Percentiles rank a stretch among this genome's conserved stretches.
phyloP scores from a whole-genome alignment of 2,329 filamentous ascomycete species.

The Xylaria sp. region DNA sequence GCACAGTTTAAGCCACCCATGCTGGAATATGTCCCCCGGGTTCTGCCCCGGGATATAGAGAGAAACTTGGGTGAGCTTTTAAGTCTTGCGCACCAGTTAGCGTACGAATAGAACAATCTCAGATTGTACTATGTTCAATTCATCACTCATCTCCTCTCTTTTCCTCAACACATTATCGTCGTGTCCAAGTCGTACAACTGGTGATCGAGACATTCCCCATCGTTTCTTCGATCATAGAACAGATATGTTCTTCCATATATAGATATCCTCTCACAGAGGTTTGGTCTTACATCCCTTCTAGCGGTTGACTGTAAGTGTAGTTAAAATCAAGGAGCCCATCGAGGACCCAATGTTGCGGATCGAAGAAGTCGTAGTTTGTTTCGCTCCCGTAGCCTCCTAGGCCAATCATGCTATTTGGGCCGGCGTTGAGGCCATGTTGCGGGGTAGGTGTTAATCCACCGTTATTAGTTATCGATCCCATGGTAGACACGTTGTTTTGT shows the following conservation, averaged over 20 bases:
- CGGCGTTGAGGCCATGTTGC: conserved; percentile 56
- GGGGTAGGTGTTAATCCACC: conserved; percentile 64
- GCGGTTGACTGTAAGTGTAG: conserved; percentile 66
- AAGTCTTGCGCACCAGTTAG: conserved; percentile 32
- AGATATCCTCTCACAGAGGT: background rate
- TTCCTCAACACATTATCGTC: conserved; percentile 36
- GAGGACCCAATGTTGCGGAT: conserved; percentile 92
- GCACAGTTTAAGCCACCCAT: conserved; percentile 28
- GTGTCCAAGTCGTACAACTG: conserved; percentile 31
- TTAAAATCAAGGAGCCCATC: conserved; percentile 86
- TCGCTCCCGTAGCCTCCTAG: conserved; percentile 68
- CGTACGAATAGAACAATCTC: conserved; percentile 41
- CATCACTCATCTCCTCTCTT: conserved; percentile 33
- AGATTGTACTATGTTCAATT: conserved; percentile 34
- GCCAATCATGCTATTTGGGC: conserved; percentile 60
- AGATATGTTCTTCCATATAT: conserved; percentile 9
- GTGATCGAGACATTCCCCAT: conserved; percentile 21
- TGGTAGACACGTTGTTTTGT: conserved; percentile 60
- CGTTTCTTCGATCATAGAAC: conserved; percentile 6
- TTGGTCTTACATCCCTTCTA: conserved; percentile 61
- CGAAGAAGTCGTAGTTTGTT: conserved; percentile 86
- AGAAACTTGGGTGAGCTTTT: conserved; percentile 9
- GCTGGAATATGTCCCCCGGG: conserved; percentile 10
- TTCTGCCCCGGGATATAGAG: background rate
- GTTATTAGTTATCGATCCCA: conserved; percentile 60